Conservation (phyloP, 2,329 filamentous ascomycete genomes). For the Penicillium expansum region DNA sequence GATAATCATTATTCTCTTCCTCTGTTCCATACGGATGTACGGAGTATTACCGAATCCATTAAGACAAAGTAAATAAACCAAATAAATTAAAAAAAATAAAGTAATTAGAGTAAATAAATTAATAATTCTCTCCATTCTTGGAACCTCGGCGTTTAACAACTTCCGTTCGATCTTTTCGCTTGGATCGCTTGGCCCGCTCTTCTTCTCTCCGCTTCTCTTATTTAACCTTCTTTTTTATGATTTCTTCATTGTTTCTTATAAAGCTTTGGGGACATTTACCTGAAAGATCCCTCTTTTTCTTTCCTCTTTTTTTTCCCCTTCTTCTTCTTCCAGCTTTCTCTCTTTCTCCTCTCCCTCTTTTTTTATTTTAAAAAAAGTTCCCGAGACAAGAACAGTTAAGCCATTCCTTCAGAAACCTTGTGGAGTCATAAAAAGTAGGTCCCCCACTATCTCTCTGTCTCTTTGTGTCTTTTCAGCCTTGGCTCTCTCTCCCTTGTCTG, state of each 20-base stretch:
- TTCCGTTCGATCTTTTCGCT: slow-evolving; percentile 22
- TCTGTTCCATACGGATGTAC: slow-evolving; percentile 10
- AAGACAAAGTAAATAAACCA: not conserved
- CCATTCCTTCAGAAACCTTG: slow-evolving; percentile 16
- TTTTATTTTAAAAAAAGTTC: not conserved
- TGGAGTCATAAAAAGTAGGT: slow-evolving; percentile 16
- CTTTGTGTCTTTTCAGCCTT: slow-evolving; percentile 10
- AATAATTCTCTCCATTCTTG: slow-evolving; percentile 14
- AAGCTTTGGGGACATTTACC: slow-evolving; percentile 8
- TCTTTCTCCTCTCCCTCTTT: slow-evolving; percentile 5
- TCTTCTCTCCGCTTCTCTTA: slow-evolving; percentile 22
- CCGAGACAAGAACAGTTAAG: slow-evolving; percentile 4
- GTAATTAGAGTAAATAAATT: not conserved
- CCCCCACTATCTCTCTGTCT: not conserved
- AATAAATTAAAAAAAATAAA: not conserved
- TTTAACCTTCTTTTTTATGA: slow-evolving; percentile 30
- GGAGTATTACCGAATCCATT: slow-evolving; percentile 3
- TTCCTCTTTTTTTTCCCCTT: slow-evolving; percentile 6
- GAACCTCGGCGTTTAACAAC: slow-evolving; percentile 27
- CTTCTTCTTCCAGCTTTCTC: not conserved
- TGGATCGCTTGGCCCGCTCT: slow-evolving; percentile 16
- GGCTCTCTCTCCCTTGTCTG: slow-evolving; percentile 14
- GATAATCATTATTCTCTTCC: slow-evolving; percentile 1
- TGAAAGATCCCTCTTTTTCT: not conserved
- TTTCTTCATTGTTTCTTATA: slow-evolving; percentile 20